These are phyloP conservation scores for Herpetomonas samuelpessoai DNA, from an alignment of 208 protist species.

Conservation along the genomic window DNA sequence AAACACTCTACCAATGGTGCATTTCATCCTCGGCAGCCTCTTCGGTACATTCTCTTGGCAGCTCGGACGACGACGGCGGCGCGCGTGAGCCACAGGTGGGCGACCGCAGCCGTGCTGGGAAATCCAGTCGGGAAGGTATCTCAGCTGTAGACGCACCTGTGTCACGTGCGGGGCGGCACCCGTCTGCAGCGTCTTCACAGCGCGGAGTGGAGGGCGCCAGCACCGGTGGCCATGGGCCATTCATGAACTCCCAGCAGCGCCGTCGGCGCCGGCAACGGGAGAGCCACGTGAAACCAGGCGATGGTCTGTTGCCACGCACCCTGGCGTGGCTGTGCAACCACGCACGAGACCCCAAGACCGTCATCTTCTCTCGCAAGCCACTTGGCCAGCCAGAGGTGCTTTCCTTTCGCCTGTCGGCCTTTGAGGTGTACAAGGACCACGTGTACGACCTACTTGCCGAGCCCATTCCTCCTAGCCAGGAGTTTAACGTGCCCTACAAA, in stretches of 20 bases:
- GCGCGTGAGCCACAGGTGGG: too few relatives aligned
- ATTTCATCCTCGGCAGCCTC: not conserved
- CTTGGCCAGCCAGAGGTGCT: slow-evolving; percentile 16
- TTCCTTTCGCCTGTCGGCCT: slow-evolving; percentile 30
- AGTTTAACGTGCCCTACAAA: not conserved
- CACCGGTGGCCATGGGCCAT: too few relatives aligned
- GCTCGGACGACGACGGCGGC: too few relatives aligned
- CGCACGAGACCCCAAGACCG: not conserved
- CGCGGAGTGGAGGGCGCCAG: too few relatives aligned
- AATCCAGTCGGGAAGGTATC: too few relatives aligned
- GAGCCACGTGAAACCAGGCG: slow-evolving; percentile 12
- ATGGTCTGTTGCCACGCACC: slow-evolving; percentile 35
- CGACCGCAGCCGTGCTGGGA: too few relatives aligned
- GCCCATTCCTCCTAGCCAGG: not conserved
- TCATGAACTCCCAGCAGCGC: not conserved
- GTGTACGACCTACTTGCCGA: slow-evolving; percentile 33
- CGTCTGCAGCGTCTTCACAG: too few relatives aligned
- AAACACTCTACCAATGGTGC: not conserved
- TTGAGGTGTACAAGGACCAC: slow-evolving; percentile 44
- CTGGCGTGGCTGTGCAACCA: slow-evolving; percentile 39
- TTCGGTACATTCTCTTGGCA: too few relatives aligned
- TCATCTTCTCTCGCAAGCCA: not conserved
- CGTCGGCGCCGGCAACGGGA: not conserved
- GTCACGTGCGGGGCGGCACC: too few relatives aligned
- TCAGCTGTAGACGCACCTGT: too few relatives aligned